Conservation (phyloP, 768 basidiomycete genomes). For the Gloeophyllum trabeum region DNA sequence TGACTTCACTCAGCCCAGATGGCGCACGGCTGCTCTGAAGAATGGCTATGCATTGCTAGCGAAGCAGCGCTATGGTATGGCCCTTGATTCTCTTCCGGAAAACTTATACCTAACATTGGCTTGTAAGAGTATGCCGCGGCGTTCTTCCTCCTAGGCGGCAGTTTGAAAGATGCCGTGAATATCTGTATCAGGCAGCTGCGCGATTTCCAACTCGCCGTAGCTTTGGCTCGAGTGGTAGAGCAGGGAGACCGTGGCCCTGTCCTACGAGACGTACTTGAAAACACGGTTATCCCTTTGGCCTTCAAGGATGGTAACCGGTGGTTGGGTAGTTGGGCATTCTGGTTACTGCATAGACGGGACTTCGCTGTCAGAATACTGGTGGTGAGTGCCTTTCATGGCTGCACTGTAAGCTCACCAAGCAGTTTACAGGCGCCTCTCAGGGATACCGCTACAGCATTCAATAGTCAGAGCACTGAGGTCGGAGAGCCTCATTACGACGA, state of each 20-base stretch:
- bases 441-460: conserved; percentile 52
- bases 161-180: conserved; percentile 82
- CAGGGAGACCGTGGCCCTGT: conserved; percentile 74
- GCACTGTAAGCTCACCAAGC: not conserved
- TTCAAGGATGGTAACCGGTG: conserved; percentile 85
- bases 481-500: conserved; percentile 89
- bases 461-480: conserved; percentile 48
- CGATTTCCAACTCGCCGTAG: conserved; percentile 87
- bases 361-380: conserved; percentile 83
- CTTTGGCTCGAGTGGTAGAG: conserved; percentile 78
- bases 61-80: conserved; percentile 85
- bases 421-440: conserved; percentile 61
- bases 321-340: conserved; percentile 94
- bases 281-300: conserved; percentile 71
- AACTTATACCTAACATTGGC: not conserved
- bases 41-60: conserved; percentile 89
- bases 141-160: conserved; percentile 89
- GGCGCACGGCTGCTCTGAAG: conserved; percentile 90
- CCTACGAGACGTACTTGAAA: conserved; percentile 56
- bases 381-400: conserved; percentile 32
- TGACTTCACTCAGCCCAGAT: conserved; percentile 73
- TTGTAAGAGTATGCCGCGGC: conserved; percentile 92
- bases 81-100: not conserved
- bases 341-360: conserved; percentile 83
- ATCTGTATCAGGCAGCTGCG: conserved; percentile 81